Conservation (phyloP, 495 filamentous ascomycete species). For the Hypoxylon crocopeplum region DNA sequence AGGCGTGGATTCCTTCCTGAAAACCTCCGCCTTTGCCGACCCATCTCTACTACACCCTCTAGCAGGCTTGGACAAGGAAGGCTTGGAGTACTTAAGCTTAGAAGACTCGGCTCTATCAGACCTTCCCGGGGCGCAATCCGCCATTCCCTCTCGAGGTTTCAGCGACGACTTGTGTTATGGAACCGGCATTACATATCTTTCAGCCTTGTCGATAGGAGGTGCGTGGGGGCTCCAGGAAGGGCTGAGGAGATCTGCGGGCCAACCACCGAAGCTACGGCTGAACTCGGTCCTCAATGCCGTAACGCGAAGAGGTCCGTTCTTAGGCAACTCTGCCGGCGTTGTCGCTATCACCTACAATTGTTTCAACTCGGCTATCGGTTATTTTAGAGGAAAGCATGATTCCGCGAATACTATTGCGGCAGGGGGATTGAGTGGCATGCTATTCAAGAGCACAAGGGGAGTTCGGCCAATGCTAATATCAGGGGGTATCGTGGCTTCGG, state of each 20-base stretch:
- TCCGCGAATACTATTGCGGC: constrained; percentile 84
- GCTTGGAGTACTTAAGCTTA: constrained; percentile 90
- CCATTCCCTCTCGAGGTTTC: constrained; percentile 93
- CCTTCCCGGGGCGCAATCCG: constrained; percentile 83
- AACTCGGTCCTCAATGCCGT: constrained; percentile 94
- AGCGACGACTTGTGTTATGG: constrained; percentile 98
- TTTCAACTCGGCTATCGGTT: constrained; percentile 89
- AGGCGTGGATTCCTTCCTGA: constrained; percentile 84
- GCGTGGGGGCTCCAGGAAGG: constrained; percentile 92
- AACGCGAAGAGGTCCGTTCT: constrained; percentile 91
- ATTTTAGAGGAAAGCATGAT: constrained; percentile 88
- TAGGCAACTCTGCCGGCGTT: constrained; percentile 94
- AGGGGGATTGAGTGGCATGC: constrained; percentile 84
- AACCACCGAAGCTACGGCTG: constrained; percentile 86
- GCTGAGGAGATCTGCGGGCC: constrained; percentile 70
- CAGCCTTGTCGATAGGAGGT: constrained; percentile 84
- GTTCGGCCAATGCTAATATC: constrained; percentile 91
- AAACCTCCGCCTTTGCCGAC: constrained; percentile 73
- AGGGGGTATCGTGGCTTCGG: constrained; percentile 80
- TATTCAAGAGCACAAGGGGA: constrained; percentile 95
- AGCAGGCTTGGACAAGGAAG: constrained; percentile 88
- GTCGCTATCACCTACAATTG: constrained; percentile 95
- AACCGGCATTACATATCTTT: constrained; percentile 90
- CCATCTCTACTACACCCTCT: constrained; percentile 91
- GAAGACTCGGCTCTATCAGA: constrained; percentile 90